Evolutionary conservation across 257 asterid genomes (phyloP), one percentile per base, ranked within the genome.

Genomic region (Solanum chilense): DNA sequence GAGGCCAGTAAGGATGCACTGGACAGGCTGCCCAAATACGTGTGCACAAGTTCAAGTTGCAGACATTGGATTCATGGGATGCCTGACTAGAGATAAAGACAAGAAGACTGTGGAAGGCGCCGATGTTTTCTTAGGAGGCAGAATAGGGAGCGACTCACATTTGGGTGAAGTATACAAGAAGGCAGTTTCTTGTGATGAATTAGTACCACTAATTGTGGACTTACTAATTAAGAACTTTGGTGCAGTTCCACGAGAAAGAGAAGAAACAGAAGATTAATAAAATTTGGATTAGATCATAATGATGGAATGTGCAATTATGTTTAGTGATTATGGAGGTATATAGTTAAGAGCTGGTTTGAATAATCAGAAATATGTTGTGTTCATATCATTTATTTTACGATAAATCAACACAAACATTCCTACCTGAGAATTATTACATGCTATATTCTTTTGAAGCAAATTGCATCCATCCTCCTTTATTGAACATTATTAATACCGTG

Each of bases 41-140:
- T 97, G 99, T 85, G 99, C 91, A 87, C 99, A 95, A 44, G 99
- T 97, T 39, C 99, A 97, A 85, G 98, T 97, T 73, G 98, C 98
- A 1, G 99, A 97, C 86, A 94, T 97, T 23, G 99, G 99, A 89
- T 97, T 97, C 92, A 97, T 97, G 99, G 98, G 99, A 77, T 97
- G 99, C 91, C 87, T 94, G 98, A 89, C 99, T 3, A 90, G 98
- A 86, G 89, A 92, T 64, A 90, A 88, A 84, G 87, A 86, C 1
- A 98, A 97, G 86, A 95, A 95, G 64, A 31, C 90, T 2, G 99
- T 97, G 4, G 99, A 97, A 85, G 99, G 98, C 33, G 99, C 92
- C 1, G 98, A 97, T 29, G 98, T 97, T 12, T 97, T 88, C 82
- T 82, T 97, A 56, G 99, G 99, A 10, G 99, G 99, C 84, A 91